These are phyloP conservation scores for Ophiorrhiza pumila DNA, from an alignment of 257 asterid genomes.

Conservation along the genomic window DNA sequence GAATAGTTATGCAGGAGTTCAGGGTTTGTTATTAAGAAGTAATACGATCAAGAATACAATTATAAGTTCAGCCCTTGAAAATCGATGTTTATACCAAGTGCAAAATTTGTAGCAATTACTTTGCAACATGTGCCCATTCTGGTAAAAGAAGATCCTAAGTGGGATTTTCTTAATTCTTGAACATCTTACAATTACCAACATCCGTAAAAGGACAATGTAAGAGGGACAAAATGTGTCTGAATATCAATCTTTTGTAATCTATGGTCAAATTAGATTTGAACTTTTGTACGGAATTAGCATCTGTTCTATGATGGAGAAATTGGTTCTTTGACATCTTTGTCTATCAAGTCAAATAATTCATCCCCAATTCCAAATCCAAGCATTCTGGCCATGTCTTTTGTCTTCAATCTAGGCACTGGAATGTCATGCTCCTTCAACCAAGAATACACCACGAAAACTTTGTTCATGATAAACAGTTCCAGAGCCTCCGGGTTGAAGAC, in stretches of 20 bases:
- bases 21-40: no score
- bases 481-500: slow-evolving; percentile 91
- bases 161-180: no score
- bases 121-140: background rate
- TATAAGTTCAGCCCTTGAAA: no score
- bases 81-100: no score
- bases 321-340: slow-evolving; percentile 37
- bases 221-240: background rate
- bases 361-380: slow-evolving; percentile 88
- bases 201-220: background rate
- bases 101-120: no score
- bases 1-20: background rate
- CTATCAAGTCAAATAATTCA: slow-evolving; percentile 75
- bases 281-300: no score
- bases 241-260: background rate
- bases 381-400: slow-evolving; percentile 90
- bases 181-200: no score
- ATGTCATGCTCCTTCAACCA: slow-evolving; percentile 68
- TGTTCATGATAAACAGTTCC: slow-evolving; percentile 69
- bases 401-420: slow-evolving; percentile 63
- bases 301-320: slow-evolving; percentile 3
- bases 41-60: no score
- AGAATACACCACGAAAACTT: slow-evolving; percentile 60
- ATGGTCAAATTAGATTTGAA: background rate
- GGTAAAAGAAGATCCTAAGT: background rate